phyloP scores from a whole-genome alignment of 2,329 filamentous ascomycete species.

The Fusarium luffae region DNA sequence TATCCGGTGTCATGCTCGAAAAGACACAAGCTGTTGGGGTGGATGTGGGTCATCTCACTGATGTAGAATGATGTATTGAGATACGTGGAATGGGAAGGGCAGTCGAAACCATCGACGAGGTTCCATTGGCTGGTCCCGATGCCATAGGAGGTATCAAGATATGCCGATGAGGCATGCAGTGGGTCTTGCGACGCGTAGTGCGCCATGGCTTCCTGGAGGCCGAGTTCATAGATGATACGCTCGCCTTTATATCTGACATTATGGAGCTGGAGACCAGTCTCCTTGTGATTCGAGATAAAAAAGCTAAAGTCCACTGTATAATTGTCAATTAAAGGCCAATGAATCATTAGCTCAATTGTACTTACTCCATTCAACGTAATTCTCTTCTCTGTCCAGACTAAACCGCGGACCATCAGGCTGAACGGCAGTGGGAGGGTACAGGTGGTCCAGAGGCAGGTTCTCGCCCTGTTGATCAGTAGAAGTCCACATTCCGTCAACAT shows the following conservation, averaged over 20 bases:
- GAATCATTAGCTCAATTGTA: rapidly evolving
- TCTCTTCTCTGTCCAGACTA: conserved; percentile 20
- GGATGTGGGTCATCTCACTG: conserved; percentile 56
- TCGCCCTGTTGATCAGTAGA: conserved; percentile 23
- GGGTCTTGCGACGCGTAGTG: conserved; percentile 64
- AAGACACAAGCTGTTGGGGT: conserved; percentile 64
- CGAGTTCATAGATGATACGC: conserved; percentile 65
- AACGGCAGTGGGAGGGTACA: conserved; percentile 11
- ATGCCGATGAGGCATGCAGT: conserved; percentile 56
- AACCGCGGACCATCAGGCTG: conserved; percentile 26
- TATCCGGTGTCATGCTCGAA: conserved; percentile 64
- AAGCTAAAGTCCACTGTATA: conserved; percentile 57
- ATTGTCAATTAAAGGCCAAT: not conserved
- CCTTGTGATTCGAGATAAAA: conserved; percentile 61
- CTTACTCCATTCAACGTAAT: conserved; percentile 33
- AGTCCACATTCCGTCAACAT: conserved; percentile 20
- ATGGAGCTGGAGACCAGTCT: conserved; percentile 61
- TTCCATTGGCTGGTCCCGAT: conserved; percentile 59
- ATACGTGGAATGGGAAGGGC: conserved; percentile 62
- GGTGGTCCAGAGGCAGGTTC: conserved; percentile 1
- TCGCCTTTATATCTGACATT: conserved; percentile 66
- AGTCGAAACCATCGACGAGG: conserved; percentile 62
- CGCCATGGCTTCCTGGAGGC: conserved; percentile 65
- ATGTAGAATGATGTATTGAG: conserved; percentile 60
- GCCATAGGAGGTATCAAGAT: conserved; percentile 61